Evolutionary conservation across 768 basidiomycete species (phyloP), one percentile per base, ranked within the genome.

Genomic region (Pholiota molesta): DNA sequence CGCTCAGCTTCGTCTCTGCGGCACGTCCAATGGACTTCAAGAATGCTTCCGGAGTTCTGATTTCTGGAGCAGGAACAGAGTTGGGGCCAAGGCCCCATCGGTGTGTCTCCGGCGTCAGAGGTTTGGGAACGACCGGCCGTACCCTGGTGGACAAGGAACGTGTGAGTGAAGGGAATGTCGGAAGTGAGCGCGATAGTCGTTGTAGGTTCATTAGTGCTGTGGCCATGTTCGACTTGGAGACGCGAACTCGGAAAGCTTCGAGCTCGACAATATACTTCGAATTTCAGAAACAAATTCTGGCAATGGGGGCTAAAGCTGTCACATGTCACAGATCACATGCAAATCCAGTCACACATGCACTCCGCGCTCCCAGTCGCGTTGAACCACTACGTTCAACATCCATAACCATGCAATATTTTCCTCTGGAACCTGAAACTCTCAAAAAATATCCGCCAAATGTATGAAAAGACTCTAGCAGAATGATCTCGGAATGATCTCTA

Each of bases 21-120:
- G 80, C 79, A 26, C 93, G 82, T 21, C 93, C 92, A 64, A 95
- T 92, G 28, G 87, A 83, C 61, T 83, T 84, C 65, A 95, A 78
- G 66, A 95, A 92, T 28, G 83, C 86, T 31, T 76, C 75, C 6
- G 91, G 83, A 2, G 86, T 84, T 37, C 56, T 62, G 35, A 72
- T 67, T n/a, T 55, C 52, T 28, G 69, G 68, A 1, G 60, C 61
- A 42, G 64, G 65, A 14, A 52, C 23, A 16, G 63, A 57, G 40
- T 56, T 53, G 2, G 62, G 60, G 11, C 62, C 55, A 23, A 42
- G 21, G 3, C 65, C 68, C 9, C 57, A 55, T 17, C 61, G 60
- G 60, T 62, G 60, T n/a, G 56, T 37, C 19, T 55, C 49, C 6
- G 68, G 62, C 55, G 63, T 61, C 21, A 65, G 68, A n/a, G 57